Evolutionary conservation across 2,329 filamentous ascomycete genomes (phyloP).

Genomic region (Sporothrix euskadiensis): DNA sequence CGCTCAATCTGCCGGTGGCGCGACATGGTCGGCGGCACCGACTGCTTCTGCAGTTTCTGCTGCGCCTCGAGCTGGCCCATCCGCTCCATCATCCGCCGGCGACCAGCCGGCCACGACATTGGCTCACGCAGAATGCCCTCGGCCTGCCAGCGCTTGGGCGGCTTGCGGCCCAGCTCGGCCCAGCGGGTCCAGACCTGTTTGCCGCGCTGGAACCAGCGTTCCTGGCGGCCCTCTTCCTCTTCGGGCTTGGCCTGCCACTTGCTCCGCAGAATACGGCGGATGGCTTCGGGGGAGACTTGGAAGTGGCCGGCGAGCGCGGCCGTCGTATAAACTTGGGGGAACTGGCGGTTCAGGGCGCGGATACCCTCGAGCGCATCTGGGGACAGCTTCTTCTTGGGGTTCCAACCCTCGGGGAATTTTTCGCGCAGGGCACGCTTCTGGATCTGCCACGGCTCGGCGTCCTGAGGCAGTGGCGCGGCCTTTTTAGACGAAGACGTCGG

Average conservation of each 20-base stretch:
- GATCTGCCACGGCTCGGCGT: constrained; percentile 60
- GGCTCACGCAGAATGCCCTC: constrained; percentile 45
- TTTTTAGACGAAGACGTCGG: not conserved
- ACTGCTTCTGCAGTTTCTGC: not conserved
- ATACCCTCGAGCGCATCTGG: constrained; percentile 92
- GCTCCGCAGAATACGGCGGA: constrained; percentile 80
- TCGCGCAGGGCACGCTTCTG: constrained; percentile 73
- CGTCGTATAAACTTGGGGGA: constrained; percentile 76
- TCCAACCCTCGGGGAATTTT: constrained; percentile 83
- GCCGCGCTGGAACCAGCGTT: constrained; percentile 63
- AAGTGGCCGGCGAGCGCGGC: constrained; percentile 73
- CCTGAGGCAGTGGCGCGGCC: not conserved
- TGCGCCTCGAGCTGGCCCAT: not conserved
- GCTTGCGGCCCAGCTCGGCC: constrained; percentile 62
- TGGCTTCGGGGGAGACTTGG: constrained; percentile 80
- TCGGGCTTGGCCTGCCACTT: constrained; percentile 67
- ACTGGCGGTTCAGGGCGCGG: constrained; percentile 73
- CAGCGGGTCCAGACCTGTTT: constrained; percentile 60
- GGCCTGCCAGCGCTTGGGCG: constrained; percentile 60
- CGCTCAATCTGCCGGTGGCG: not conserved
- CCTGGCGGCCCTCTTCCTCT: constrained; percentile 59
- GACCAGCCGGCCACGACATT: constrained; percentile 30
- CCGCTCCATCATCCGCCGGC: constrained; percentile 22
- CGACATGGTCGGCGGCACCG: not conserved
- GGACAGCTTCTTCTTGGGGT: constrained; percentile 80